A percentile compares a stretch with the other conserved stretches of the same genome.
Conservation (phyloP, 2,329 filamentous ascomycete species). For the Alternaria postmessia region DNA sequence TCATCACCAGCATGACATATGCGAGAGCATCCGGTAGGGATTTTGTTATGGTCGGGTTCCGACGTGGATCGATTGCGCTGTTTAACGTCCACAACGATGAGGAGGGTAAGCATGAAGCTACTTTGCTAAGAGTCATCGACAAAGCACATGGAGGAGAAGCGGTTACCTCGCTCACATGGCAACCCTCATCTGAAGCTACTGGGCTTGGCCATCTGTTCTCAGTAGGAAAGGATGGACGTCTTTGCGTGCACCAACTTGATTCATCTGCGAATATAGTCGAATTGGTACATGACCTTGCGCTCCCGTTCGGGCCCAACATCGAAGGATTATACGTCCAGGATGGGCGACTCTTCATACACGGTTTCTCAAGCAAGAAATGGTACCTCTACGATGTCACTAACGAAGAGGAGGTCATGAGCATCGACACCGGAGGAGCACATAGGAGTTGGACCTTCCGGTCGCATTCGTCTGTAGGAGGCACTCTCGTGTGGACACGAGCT, state of each 20-base stretch:
- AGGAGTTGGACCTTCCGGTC: conserved; percentile 72
- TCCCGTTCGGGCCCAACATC: conserved; percentile 78
- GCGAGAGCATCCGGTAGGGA: conserved; percentile 25
- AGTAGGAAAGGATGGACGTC: conserved; percentile 79
- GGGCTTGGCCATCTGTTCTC: conserved; percentile 66
- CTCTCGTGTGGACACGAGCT: conserved; percentile 79
- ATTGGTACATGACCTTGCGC: conserved; percentile 71
- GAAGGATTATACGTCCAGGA: conserved; percentile 72
- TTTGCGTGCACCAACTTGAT: conserved; percentile 66
- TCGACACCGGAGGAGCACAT: conserved; percentile 87
- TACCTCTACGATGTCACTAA: conserved; percentile 80
- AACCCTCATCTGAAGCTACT: conserved; percentile 46
- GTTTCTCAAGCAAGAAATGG: conserved; percentile 82
- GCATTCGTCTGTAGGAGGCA: conserved; percentile 48
- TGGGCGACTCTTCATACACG: conserved; percentile 71
- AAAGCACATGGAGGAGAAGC: conserved; percentile 64
- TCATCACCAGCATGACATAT: conserved; percentile 60
- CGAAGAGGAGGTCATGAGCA: conserved; percentile 72
- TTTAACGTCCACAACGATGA: conserved; percentile 46
- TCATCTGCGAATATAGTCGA: conserved; percentile 28
- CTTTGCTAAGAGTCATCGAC: conserved; percentile 27
- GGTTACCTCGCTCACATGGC: conserved; percentile 69
- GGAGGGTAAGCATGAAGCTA: conserved; percentile 2
- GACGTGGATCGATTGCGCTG: conserved; percentile 62
- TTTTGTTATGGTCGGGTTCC: conserved; percentile 63